Base-by-base conservation (phyloP, 2,329 filamentous ascomycete species). In the Orbilia oligospora region DNA sequence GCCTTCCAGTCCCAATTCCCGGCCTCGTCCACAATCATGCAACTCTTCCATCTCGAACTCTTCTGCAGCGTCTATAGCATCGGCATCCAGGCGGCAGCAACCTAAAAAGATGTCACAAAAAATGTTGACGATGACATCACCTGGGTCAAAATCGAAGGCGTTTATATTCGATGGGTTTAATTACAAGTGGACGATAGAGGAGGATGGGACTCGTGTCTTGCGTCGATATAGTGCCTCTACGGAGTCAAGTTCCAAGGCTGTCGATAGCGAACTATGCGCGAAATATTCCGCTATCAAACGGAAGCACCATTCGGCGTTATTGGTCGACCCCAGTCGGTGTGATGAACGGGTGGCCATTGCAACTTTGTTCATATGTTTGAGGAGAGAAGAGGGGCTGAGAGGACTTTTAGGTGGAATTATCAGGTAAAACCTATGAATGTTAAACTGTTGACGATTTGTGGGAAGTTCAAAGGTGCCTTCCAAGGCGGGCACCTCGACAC, bases 331-430 rank as follows among this genome's bases (percentile, higher is more conserved):
- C 3, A 78, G 68, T 18, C 68, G 75, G 14, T 78, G 75, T 30
- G 75, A 78, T n/a, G 75, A 78, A 51, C 61, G 75, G n/a, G 75
- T 78, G 6, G 75, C 75, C 6, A 78, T 78, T 41, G 68, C 75
- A 44, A 78, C 75, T 0, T 63, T 78, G n/a, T 58, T 78, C 46
- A 64, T 69, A 9, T 78, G 75, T 33, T 24, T 78, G 41, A n/a
- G 55, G 36, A 72, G 63, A 51, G 75, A 78, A 20, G 75, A 78
- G 14, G 75, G 75, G 2, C 22, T 78, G 20, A 78, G 75, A 65
- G 75, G 75, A 27, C 75, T 78, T 27, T 46, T 78, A 16, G 75
- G 61, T 0, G 75, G 75, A 1, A 72, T 78, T 18, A 78, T 78
- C 33, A 68, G 75, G 48, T 78, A 61, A 53, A 27, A 16, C 8